Base-by-base conservation (phyloP, 345 rosid genomes). In the Psidium friedrichsthalianum region DNA sequence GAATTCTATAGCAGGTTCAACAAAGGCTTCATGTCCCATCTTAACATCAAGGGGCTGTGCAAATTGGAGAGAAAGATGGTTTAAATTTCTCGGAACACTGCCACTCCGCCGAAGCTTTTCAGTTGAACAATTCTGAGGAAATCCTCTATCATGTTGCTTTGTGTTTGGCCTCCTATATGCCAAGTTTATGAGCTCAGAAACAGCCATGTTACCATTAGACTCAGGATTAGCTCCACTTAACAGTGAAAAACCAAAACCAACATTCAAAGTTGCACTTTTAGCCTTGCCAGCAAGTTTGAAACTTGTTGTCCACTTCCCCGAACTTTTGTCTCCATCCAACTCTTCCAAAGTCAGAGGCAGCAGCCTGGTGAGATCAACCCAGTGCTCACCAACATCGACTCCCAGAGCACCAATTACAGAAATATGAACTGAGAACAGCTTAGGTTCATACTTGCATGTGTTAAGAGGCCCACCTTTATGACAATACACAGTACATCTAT, bases 351-450 rank as follows among this genome's bases (percentile, higher is more conserved):
- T 92, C 61, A 94, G 88, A 1, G 98, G 98, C 82, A 96, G 89
- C 56, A 96, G 84, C 92, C 94, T 90, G 14, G 98, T 92, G 82
- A 95, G 94, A 91, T 96, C 98, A 88, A 96, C 54, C 96, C 92
- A 92, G 49, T 94, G 94, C 88, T 91, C 94, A 86, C 98, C 98
- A 82, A 92, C 40, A 87, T 91, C 86, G 86, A 88, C 8, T 59
- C 92, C 91, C 0, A 85, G 90, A 89, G 90, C 87, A 57, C 91
- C 95, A 83, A 87, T 84, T 24, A 92, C 87, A 82, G 92, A 94
- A 18, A 54, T 92, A 86, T 64, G 84, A 20, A 95, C 87, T 90
- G 90, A 83, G 88, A 88, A 95, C 86, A 92, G 94, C 90, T 94
- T 93, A 84, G 27, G 87, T 59, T 92, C 93, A 85, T 95, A 95